Base-by-base conservation (phyloP, 176 grass and related monocot species). In the Elaeis guineensis region DNA sequence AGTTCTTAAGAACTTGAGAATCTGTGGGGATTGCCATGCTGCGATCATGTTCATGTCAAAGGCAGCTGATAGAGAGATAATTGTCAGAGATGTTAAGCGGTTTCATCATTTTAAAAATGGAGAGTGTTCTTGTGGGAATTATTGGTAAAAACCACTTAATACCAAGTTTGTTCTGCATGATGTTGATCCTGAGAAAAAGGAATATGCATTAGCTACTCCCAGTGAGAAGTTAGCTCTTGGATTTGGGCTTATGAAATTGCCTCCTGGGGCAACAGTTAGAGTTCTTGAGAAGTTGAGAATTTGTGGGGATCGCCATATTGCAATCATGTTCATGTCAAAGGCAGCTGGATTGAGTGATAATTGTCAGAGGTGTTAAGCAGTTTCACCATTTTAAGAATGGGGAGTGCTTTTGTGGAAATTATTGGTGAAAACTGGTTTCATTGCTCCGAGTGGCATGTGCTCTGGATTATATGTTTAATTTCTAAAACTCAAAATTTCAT, bases 361-460 rank as follows among this genome's bases (percentile, higher is more conserved):
- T 90, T 59, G 86, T 96, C 35, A 82, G 83, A 69, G 92, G 85
- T 67, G 80, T 70, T 65, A 88, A 78, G 54, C 70, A 78, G 69
- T 96, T 96, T 85, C 92, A 96, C 63, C 92, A 96, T 82, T 96
- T 90, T 60, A 87, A 82, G 54, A 80, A 85, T 69, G 92, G 86
- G 30, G 78, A 80, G 57, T 90, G 86, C 63, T 90, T 86, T 2
- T 90, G 83, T 60, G 92, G 92, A 58, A 87, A 96, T 59, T 96
- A 44, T 44, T 44, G 35, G 35, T 44, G 35, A 44, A 44, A 44
- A 44, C 35, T 12, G 2, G 35, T 44, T 44, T 44, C 12, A 44
- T 44, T 44, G 12, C 12, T 44, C 35, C 14, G 35, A 44, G 35
- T 44, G 9, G 9, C 35, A 44, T 12, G 11, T 44, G 28, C 28